These are phyloP conservation scores for Lepraria neglecta DNA, from an alignment of 495 filamentous ascomycete genomes.

Conservation along the genomic window DNA sequence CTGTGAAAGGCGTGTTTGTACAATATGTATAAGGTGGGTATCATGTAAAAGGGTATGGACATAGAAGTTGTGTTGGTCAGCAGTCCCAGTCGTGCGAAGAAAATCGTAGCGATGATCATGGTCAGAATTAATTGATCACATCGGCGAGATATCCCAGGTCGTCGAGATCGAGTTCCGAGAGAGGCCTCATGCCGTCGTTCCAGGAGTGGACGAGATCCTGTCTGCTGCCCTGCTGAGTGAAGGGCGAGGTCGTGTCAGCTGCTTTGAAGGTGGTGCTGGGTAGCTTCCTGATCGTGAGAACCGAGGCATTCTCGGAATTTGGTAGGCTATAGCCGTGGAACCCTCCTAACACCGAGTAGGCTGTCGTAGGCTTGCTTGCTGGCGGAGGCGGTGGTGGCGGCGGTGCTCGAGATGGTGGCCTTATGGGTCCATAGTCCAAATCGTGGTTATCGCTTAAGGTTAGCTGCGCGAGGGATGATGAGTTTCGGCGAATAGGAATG, in stretches of 20 bases:
- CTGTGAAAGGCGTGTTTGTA: not conserved
- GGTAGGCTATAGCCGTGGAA: constrained; percentile 29
- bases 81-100: too few species aligned
- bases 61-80: too few species aligned
- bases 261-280: constrained; percentile 17
- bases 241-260: not conserved
- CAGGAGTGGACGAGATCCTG: constrained; percentile 29
- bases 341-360: not conserved
- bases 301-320: constrained; percentile 21
- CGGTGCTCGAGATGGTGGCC: not conserved
- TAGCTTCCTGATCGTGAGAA: constrained; percentile 22
- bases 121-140: constrained; percentile 35
- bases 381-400: constrained; percentile 1
- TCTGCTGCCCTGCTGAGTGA: constrained; percentile 6
- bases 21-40: not conserved
- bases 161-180: constrained; percentile 48
- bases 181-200: constrained; percentile 35
- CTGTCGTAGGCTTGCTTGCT: not conserved
- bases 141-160: constrained; percentile 48
- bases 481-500: constrained; percentile 8
- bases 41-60: too few species aligned
- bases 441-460: constrained; percentile 1
- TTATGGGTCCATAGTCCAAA: constrained; percentile 1
- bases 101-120: too few species aligned
- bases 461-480: constrained; percentile 9